These are phyloP conservation scores for Arthrobotrys sphaeroides DNA, from an alignment of 2,329 filamentous ascomycete genomes.

Conservation along the genomic window DNA sequence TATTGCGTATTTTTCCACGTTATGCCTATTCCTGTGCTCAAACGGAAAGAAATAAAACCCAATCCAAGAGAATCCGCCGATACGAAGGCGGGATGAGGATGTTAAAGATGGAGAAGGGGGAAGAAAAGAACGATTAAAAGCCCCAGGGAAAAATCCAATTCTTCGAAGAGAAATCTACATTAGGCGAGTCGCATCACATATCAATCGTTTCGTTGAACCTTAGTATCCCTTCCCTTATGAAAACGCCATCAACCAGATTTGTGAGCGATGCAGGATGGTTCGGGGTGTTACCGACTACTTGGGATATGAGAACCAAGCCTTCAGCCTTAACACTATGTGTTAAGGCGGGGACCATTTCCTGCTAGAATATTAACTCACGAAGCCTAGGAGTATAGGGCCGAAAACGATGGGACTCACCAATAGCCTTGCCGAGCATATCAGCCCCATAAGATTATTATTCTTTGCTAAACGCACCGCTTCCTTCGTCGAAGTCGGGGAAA, in stretches of 20 bases:
- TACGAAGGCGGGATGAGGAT: neutral
- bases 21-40: constrained; percentile 13
- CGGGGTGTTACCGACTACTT: constrained; percentile 64
- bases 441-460: constrained; percentile 97
- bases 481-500: constrained; percentile 78
- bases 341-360: constrained; percentile 93
- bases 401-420: constrained; percentile 68
- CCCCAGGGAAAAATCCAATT: neutral
- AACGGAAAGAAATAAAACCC: neutral
- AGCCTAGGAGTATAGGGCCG: neutral
- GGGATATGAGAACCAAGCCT: constrained; percentile 88
- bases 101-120: neutral
- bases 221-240: constrained; percentile 86
- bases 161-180: neutral
- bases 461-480: constrained; percentile 92
- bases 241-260: constrained; percentile 75
- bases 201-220: constrained; percentile 94
- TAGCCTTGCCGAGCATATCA: constrained; percentile 87
- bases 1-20: constrained; percentile 2
- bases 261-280: constrained; percentile 65
- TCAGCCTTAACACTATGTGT: constrained; percentile 94
- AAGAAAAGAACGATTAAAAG: neutral
- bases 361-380: constrained; percentile 46
- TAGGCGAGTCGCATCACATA: constrained; percentile 63
- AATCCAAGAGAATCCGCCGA: constrained; percentile 4